Evolutionary conservation across 179 eudicot species (phyloP).

Genomic region (Heliamphora pulchella): DNA sequence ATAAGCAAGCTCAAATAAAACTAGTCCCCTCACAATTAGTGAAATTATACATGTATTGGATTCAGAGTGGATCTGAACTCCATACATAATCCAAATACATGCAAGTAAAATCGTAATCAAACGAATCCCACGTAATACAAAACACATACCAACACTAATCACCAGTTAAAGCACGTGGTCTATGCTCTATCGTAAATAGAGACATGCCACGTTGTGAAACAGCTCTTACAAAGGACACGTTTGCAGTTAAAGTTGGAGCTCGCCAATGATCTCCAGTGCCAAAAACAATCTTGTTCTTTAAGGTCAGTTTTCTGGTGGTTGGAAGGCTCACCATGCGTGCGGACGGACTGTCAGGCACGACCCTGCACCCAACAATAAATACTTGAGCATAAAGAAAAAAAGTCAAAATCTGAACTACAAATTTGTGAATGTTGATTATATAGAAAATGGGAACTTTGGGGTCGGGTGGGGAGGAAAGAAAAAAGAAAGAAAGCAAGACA

Average conservation of each 20-base stretch:
- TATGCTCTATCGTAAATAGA: slow-evolving; percentile 60
- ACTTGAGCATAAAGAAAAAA: slow-evolving; percentile 10
- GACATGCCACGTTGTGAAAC: slow-evolving; percentile 86
- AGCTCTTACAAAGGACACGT: slow-evolving; percentile 88
- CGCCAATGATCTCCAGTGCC: slow-evolving; percentile 83
- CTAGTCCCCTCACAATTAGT: no score
- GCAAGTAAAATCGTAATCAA: not conserved
- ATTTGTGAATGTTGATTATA: no score
- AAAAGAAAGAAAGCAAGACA: no score
- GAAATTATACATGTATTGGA: no score
- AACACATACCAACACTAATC: slow-evolving; percentile 28
- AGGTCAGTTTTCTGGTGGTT: slow-evolving; percentile 76
- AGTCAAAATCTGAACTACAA: no score
- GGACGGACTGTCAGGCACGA: slow-evolving; percentile 76
- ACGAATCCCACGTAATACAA: not conserved
- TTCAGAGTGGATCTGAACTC: no score
- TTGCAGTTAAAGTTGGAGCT: slow-evolving; percentile 86
- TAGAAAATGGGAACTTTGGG: no score
- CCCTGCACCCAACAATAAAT: slow-evolving; percentile 32
- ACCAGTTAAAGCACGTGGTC: slow-evolving; percentile 77
- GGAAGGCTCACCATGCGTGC: slow-evolving; percentile 65
- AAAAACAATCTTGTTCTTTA: slow-evolving; percentile 78
- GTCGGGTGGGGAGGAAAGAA: no score
- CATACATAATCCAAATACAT: no score
- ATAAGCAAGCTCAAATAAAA: no score